Conservation (phyloP, 352 stramenopile genomes). For the Globisporangium paddicum region DNA sequence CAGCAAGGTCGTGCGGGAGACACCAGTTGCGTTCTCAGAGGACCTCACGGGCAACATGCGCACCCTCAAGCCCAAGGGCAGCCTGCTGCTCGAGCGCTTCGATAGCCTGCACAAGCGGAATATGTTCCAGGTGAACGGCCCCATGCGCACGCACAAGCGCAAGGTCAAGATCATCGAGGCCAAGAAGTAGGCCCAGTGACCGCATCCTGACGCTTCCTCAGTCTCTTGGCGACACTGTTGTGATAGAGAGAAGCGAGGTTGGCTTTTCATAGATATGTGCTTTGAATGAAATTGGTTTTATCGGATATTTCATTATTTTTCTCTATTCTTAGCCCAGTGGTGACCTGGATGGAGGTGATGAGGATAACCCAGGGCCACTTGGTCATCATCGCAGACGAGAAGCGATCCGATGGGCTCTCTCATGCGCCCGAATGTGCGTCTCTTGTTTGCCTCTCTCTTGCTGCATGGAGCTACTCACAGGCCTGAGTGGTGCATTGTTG, state of each 20-base stretch:
- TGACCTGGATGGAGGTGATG: background rate
- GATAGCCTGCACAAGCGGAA: slow-evolving; percentile 88
- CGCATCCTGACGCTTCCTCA: no score
- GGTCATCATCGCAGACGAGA: background rate
- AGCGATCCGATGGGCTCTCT: slow-evolving; percentile 31
- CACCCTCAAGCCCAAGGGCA: slow-evolving; percentile 73
- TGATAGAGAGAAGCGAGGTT: background rate
- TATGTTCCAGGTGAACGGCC: slow-evolving; percentile 70
- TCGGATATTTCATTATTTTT: background rate
- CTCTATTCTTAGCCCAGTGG: background rate
- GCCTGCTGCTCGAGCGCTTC: slow-evolving; percentile 76
- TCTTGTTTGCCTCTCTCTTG: background rate
- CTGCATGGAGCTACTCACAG: background rate
- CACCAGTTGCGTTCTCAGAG: slow-evolving; percentile 66
- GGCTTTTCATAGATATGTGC: background rate
- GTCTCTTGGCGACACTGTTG: no score
- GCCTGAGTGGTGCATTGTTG: background rate
- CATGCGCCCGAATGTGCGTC: slow-evolving; percentile 56
- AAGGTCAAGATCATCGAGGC: slow-evolving; percentile 79
- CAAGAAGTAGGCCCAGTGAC: slow-evolving; percentile 79
- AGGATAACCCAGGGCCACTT: background rate
- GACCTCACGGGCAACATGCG: slow-evolving; percentile 80
- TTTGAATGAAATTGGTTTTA: slow-evolving; percentile 2
- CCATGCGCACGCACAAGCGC: slow-evolving; percentile 56
- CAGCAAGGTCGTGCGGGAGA: slow-evolving; percentile 74